Conservation (phyloP, 1,139 yeast species). For the Candida tropicalis region DNA sequence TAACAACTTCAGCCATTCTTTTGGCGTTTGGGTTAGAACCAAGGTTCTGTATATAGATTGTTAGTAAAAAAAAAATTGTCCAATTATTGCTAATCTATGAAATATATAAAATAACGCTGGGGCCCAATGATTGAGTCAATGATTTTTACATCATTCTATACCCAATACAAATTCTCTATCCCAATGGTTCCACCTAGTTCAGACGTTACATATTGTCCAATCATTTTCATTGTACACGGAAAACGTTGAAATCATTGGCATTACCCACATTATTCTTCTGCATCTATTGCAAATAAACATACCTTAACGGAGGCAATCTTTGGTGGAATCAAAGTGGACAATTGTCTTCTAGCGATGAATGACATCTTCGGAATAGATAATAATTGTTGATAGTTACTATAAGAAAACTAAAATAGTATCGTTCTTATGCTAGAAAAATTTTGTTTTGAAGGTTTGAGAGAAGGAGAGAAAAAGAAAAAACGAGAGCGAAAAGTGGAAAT, state of each 20-base stretch:
- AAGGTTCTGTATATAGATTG: slow-evolving; percentile 59
- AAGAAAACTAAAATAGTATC: neutral
- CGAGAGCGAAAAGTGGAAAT: slow-evolving; percentile 4
- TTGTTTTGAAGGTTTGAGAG: slow-evolving; percentile 7
- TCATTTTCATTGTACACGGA: too few species aligned
- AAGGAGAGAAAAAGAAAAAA: neutral
- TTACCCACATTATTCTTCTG: neutral
- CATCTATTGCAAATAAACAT: slow-evolving; percentile 36
- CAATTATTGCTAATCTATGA: too few species aligned
- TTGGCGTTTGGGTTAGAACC: slow-evolving; percentile 96
- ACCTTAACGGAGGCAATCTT: slow-evolving; percentile 96
- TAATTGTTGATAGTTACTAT: slow-evolving; percentile 1
- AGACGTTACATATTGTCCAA: too few species aligned
- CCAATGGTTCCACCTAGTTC: too few species aligned
- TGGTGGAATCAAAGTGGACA: slow-evolving; percentile 97
- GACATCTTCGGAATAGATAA: slow-evolving; percentile 52
- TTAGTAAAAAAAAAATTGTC: slow-evolving; percentile 34
- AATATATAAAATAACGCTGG: too few species aligned
- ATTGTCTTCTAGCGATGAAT: slow-evolving; percentile 85
- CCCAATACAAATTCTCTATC: too few species aligned
- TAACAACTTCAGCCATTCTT: slow-evolving; percentile 93
- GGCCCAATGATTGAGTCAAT: too few species aligned
- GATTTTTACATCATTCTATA: too few species aligned
- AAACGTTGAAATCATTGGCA: neutral
- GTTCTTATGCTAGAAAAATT: slow-evolving; percentile 1